These are phyloP conservation scores for Populus euphratica DNA, from an alignment of 345 rosid genomes.

Conservation along the genomic window DNA sequence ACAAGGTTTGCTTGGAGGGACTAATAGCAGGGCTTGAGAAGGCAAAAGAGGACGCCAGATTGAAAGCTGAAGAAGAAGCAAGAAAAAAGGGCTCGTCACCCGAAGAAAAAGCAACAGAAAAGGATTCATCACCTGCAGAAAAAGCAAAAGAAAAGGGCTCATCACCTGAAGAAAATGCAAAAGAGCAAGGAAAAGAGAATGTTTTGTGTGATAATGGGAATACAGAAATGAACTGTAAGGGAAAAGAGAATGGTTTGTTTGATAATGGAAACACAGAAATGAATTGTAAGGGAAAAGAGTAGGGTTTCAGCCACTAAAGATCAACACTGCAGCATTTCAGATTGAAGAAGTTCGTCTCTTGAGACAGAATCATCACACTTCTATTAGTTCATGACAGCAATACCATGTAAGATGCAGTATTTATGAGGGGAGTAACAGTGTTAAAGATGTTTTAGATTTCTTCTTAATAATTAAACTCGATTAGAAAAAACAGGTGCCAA, in stretches of 20 bases:
- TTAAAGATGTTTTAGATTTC: too few species aligned
- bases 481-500: too few species aligned
- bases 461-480: too few species aligned
- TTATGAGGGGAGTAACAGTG: too few species aligned
- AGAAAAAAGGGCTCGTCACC: background rate
- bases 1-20: constrained; percentile 4
- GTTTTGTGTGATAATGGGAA: background rate
- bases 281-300: background rate
- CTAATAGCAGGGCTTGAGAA: constrained; percentile 7
- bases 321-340: background rate
- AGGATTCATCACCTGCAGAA: background rate
- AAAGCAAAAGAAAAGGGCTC: background rate
- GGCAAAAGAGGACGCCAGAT: background rate
- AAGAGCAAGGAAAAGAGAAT: background rate
- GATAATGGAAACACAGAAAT: too few species aligned
- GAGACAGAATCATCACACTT: background rate
- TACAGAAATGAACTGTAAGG: background rate
- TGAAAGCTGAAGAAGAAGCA: constrained; percentile 10
- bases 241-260: too few species aligned
- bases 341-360: background rate
- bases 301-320: background rate
- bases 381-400: background rate
- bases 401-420: too few species aligned
- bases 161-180: background rate
- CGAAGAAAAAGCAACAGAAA: background rate